These are phyloP conservation scores for Golubevia sp. DNA, from an alignment of 1,284 basidiomycete genomes.

Conservation along the genomic window DNA sequence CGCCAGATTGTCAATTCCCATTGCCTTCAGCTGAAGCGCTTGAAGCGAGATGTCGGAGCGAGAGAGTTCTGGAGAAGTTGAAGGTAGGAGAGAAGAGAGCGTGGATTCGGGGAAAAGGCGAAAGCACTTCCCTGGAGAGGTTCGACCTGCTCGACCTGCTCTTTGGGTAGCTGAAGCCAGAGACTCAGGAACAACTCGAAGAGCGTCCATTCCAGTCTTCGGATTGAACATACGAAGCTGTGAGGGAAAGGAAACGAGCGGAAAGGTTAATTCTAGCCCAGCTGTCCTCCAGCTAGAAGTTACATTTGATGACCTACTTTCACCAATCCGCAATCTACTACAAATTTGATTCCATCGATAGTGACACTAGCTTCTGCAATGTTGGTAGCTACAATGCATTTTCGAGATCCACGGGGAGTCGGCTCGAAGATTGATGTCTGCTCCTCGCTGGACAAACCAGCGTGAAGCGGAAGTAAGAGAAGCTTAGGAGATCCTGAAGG, in stretches of 20 bases:
- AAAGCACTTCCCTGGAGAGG: constrained; percentile 83
- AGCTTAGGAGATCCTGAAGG: constrained; percentile 65
- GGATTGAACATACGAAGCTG: constrained; percentile 57
- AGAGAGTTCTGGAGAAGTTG: constrained; percentile 85
- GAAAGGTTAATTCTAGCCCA: constrained; percentile 2
- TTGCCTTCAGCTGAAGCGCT: constrained; percentile 86
- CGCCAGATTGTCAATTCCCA: constrained; percentile 82
- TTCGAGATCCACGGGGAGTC: constrained; percentile 75
- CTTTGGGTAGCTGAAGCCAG: constrained; percentile 62
- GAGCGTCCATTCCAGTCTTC: constrained; percentile 54
- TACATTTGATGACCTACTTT: constrained; percentile 69
- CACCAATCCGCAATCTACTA: constrained; percentile 93
- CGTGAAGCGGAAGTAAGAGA: constrained; percentile 78
- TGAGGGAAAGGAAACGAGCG: not conserved
- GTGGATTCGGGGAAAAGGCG: constrained; percentile 79
- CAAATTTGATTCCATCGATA: constrained; percentile 90
- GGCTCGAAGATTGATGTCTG: constrained; percentile 83
- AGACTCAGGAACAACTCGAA: constrained; percentile 57
- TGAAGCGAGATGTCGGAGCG: constrained; percentile 84
- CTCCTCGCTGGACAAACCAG: constrained; percentile 82
- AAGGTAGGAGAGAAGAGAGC: constrained; percentile 69
- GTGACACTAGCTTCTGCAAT: constrained; percentile 97
- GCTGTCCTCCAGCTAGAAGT: too few species aligned
- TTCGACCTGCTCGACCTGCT: constrained; percentile 62
- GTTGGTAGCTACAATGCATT: constrained; percentile 91